Conservation (phyloP, 73 alveolate species). For the Symbiodinium pilosum region DNA sequence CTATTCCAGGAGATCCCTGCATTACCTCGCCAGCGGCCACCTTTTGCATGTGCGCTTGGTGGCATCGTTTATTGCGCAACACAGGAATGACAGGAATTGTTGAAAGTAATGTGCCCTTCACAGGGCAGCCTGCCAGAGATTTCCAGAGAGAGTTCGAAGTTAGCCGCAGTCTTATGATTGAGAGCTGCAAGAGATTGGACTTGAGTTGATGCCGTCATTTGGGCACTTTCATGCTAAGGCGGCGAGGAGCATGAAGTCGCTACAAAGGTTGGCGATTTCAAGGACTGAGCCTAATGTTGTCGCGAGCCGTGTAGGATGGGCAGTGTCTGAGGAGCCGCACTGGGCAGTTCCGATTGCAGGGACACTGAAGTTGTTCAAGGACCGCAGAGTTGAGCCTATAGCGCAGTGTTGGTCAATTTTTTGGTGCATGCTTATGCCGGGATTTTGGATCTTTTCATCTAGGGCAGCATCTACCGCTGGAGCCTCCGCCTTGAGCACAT, state of each 20-base stretch:
- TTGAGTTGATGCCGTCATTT: not conserved
- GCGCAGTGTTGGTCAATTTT: no score
- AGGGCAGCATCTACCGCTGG: constrained; percentile 93
- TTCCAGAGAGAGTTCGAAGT: constrained; percentile 81
- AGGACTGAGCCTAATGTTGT: not conserved
- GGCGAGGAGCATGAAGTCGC: constrained; percentile 59
- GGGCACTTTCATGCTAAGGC: no score
- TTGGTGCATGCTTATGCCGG: not conserved
- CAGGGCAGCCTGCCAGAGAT: constrained; percentile 69
- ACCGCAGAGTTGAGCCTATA: no score
- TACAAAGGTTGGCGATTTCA: constrained; percentile 61
- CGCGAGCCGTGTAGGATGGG: not conserved
- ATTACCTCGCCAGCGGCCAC: constrained; percentile 68
- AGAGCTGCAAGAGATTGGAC: not conserved
- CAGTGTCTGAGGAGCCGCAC: constrained; percentile 32
- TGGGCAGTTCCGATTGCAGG: constrained; percentile 85
- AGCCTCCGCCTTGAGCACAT: constrained; percentile 69
- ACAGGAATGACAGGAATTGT: no score
- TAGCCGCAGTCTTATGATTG: not conserved
- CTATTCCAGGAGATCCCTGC: constrained; percentile 25
- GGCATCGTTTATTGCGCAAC: not conserved
- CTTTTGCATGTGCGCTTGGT: constrained; percentile 46
- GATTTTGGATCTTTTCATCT: not conserved
- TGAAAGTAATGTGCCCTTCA: no score
- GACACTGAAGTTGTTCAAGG: constrained; percentile 54